phyloP scores from a whole-genome alignment of 352 stramenopile genomes.

The Phytopythium kandeliae region DNA sequence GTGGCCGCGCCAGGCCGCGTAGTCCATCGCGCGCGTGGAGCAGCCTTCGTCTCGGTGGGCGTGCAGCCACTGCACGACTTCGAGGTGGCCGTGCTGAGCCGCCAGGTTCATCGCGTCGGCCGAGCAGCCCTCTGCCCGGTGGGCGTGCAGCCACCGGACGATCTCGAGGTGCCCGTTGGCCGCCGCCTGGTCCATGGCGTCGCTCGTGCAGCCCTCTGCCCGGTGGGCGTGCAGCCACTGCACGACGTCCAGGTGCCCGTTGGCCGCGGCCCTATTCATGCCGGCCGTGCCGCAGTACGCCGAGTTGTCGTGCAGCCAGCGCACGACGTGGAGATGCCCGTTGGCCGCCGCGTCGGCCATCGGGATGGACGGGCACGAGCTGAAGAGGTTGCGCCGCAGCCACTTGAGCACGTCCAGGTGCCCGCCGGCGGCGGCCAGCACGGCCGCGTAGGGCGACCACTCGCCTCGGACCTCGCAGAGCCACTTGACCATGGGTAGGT shows the following conservation, averaged over 20 bases:
- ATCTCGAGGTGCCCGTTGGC: conserved; percentile 23
- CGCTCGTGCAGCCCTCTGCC: conserved; percentile 23
- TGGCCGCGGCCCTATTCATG: conserved; percentile 51
- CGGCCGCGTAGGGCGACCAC: conserved; percentile 23
- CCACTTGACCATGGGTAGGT: conserved; percentile 24
- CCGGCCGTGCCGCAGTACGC: conserved; percentile 21
- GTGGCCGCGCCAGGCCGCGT: conserved; percentile 9
- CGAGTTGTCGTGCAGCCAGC: conserved; percentile 25
- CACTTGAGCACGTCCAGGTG: conserved; percentile 25
- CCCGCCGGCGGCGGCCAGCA: conserved; percentile 22
- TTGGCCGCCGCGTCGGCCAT: conserved; percentile 23
- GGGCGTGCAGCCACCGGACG: conserved; percentile 22
- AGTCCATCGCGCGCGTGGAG: conserved; percentile 7
- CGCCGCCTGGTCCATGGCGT: conserved; percentile 26
- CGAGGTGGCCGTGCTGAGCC: conserved; percentile 5
- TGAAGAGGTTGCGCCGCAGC: conserved; percentile 28
- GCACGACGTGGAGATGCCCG: conserved; percentile 16
- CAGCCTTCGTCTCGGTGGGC: conserved; percentile 1
- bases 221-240: conserved; percentile 23
- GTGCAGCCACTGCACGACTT: conserved; percentile 5
- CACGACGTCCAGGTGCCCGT: conserved; percentile 46
- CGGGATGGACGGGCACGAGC: conserved; percentile 23
- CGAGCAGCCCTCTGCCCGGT: conserved; percentile 13
- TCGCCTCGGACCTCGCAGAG: conserved; percentile 22
- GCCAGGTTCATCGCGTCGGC: conserved; percentile 10